Evolutionary conservation across 441 rosid genomes (phyloP), one percentile per base, ranked within the genome.

Genomic region (Gossypium davidsonii): DNA sequence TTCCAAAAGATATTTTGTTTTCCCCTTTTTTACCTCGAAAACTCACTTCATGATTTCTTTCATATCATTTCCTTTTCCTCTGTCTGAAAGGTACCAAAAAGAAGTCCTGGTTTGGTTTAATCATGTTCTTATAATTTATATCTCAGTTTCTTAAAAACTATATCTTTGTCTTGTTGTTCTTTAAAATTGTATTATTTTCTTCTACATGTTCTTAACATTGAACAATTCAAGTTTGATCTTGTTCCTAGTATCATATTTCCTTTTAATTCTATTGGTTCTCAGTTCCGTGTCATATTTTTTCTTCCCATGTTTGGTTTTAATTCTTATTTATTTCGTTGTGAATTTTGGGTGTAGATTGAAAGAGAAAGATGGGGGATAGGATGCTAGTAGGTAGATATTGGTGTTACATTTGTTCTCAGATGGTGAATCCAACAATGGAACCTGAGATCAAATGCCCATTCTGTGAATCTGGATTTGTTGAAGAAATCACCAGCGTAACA

Each of bases 401-500:
- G 87, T 87, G 94, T 67, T 68, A 89, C 78, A 70, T 44, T 73
- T 89, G 87, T 63, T 72, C 64, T 14, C 86, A 52, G 39, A 31
- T 74, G 73, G 85, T 87, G 80, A 78, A 59, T 52, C 89, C 84
- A 0, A 23, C 70, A 6, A 55, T 65, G 68, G 89, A 82, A 68
- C 70, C 55, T 17, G 87, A 84, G 26, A 80, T 84, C 70, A 83
- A 80, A 82, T 90, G 87, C 73, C 88, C 91, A 0, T 64, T 81
- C 6, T 88, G 89, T 37, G 80, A 81, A 12, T 61, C 67, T n/a
- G 87, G 88, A 14, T 90, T 86, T 71, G 56, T 86, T 31, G 94
- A 85, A 78, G 85, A 82, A 74, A 77, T 86, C 70, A 61, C 70
- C 55, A 18, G 70, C 70, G 67, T 37, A 2, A 71, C 76, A 7